A percentile compares a stretch with the other conserved stretches of the same genome.
phyloP scores from a whole-genome alignment of 75 land plant species.

The Gnetum montanum region DNA sequence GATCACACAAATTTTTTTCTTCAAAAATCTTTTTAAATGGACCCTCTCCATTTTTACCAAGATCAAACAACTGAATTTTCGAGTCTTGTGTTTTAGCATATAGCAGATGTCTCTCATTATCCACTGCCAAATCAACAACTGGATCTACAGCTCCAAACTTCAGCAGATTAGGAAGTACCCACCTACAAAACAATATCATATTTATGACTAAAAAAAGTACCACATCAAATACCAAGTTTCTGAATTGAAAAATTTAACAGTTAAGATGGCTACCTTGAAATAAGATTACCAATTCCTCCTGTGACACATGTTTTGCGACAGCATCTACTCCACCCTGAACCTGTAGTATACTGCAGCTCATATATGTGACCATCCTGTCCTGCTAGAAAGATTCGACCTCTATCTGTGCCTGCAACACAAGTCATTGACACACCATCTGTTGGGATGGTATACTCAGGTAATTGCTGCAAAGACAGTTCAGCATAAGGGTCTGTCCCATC shows the following conservation, averaged over 20 bases:
- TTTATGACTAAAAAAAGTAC: too few species aligned
- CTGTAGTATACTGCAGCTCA: conserved; percentile 77
- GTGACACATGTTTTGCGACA: conserved; percentile 96
- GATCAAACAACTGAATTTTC: conserved; percentile 74
- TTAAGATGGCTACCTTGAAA: conserved; percentile 68
- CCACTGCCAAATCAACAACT: conserved; percentile 80
- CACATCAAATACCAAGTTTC: too few species aligned
- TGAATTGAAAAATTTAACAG: too few species aligned
- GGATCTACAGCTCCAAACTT: conserved; percentile 95
- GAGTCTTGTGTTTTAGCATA: conserved; percentile 90
- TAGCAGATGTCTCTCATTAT: conserved; percentile 77
- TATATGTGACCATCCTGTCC: conserved; percentile 96
- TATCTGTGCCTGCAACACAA: conserved; percentile 76
- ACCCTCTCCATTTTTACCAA: conserved; percentile 73
- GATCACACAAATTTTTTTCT: conserved; percentile 73
- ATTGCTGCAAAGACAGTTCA: conserved; percentile 76
- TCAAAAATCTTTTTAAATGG: conserved; percentile 79
- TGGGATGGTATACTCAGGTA: conserved; percentile 86
- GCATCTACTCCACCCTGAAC: conserved; percentile 87
- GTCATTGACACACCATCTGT: conserved; percentile 97
- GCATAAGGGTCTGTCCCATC: conserved; percentile 86
- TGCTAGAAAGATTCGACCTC: conserved; percentile 81
- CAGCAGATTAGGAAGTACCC: conserved; percentile 88
- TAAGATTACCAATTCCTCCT: conserved; percentile 59
- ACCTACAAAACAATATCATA: conserved; percentile 46